Conservation (phyloP, 192 early-diverging fungal genomes). For the Pilobolus umbonatus region DNA sequence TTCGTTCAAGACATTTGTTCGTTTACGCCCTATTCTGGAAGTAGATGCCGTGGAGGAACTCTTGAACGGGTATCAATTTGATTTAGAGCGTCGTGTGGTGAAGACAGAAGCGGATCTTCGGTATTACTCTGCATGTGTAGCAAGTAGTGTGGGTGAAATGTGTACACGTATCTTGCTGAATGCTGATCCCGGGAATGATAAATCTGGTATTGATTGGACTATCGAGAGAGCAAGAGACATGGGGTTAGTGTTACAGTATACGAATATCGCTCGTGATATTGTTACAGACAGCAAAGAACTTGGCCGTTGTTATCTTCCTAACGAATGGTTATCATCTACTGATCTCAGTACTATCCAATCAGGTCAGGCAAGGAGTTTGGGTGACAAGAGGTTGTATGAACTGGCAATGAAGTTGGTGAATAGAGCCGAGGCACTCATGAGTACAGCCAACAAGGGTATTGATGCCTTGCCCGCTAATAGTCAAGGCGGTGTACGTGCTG, state of each 20-base stretch:
- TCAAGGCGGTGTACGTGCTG: slow-evolving; percentile 38
- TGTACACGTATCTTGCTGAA: slow-evolving; percentile 31
- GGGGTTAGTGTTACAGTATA: slow-evolving; percentile 39
- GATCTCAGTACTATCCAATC: slow-evolving; percentile 3
- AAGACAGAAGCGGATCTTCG: slow-evolving; percentile 21
- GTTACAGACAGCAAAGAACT: slow-evolving; percentile 39
- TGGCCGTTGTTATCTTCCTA: slow-evolving; percentile 42
- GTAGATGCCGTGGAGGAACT: slow-evolving; percentile 27
- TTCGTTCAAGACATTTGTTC: slow-evolving; percentile 21
- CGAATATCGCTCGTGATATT: slow-evolving; percentile 52
- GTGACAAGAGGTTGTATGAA: slow-evolving; percentile 14
- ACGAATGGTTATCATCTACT: slow-evolving; percentile 20
- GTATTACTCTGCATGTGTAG: slow-evolving; percentile 30
- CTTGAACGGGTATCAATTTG: slow-evolving; percentile 32
- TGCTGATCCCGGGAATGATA: not conserved
- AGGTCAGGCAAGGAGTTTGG: slow-evolving; percentile 18
- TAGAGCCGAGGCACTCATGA: slow-evolving; percentile 24
- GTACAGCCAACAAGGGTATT: slow-evolving; percentile 25
- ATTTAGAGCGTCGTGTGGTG: slow-evolving; percentile 20
- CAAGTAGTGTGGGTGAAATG: slow-evolving; percentile 38
- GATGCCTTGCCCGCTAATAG: slow-evolving; percentile 23
- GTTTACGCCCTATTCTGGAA: slow-evolving; percentile 19
- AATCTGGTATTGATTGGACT: slow-evolving; percentile 14
- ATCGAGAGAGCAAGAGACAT: slow-evolving; percentile 30
- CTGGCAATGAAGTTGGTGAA: slow-evolving; percentile 17